These are phyloP conservation scores for Talaromyces funiculosus DNA, from an alignment of 2,329 filamentous ascomycete species.

Conservation along the genomic window DNA sequence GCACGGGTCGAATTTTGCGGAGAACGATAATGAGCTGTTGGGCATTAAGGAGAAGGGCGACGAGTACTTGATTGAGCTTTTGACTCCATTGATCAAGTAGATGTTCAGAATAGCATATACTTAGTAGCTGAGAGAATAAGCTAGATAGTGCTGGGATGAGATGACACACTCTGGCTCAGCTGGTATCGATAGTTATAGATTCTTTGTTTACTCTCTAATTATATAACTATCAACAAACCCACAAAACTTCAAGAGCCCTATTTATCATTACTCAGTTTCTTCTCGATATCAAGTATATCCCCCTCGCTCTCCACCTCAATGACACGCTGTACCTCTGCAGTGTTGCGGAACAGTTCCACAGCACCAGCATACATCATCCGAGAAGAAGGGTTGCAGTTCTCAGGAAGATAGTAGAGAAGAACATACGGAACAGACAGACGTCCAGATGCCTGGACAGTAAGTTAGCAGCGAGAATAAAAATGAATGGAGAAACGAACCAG, in stretches of 20 bases:
- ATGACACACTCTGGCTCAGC: too few relatives aligned
- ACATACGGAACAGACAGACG: conserved; percentile 88
- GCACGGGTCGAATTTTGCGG: not conserved
- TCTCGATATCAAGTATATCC: conserved; percentile 75
- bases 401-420: conserved; percentile 88
- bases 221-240: not conserved
- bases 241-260: not conserved
- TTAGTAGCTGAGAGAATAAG: too few relatives aligned
- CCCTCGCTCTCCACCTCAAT: conserved; percentile 78
- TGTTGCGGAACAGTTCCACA: conserved; percentile 92
- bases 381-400: conserved; percentile 78
- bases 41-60: conserved; percentile 7
- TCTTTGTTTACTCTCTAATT: too few relatives aligned
- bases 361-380: conserved; percentile 94
- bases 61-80: conserved; percentile 8
- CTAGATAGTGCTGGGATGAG: too few relatives aligned
- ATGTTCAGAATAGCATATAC: too few relatives aligned
- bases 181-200: too few relatives aligned
- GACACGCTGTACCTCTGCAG: conserved; percentile 79
- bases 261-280: conserved; percentile 47
- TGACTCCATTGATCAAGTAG: conserved; percentile 3
- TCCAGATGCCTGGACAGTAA: conserved; percentile 62
- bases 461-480: not conserved
- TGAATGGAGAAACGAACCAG: conserved; percentile 52
- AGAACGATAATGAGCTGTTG: conserved; percentile 10